These are phyloP conservation scores for Tetratostichococcus sp. DNA, from an alignment of 139 green algal genomes.

Conservation along the genomic window DNA sequence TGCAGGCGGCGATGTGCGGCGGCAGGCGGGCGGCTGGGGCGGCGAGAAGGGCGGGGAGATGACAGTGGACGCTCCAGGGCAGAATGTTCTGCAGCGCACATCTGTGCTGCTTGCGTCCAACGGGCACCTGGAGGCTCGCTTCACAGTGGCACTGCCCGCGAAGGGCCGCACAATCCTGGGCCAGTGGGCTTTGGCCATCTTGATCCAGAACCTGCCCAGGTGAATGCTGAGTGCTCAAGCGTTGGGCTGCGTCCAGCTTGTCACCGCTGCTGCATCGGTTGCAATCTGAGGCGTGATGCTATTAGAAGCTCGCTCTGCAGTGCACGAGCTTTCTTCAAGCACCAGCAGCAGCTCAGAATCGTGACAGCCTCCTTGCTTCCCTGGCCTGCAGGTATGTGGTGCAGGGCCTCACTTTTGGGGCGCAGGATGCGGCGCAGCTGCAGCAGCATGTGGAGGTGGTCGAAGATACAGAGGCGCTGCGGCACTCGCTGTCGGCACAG, in stretches of 20 bases:
- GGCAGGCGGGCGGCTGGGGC: conserved; percentile 41
- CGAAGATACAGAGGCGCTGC: conserved; percentile 52
- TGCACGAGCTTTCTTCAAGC: too few species aligned
- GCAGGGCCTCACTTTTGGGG: conserved; percentile 24
- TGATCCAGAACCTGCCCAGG: conserved; percentile 44
- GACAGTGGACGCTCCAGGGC: conserved; percentile 48
- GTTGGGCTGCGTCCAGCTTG: too few species aligned
- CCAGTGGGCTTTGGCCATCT: conserved; percentile 39
- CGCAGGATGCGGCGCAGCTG: conserved; percentile 25
- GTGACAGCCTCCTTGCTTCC: neutral
- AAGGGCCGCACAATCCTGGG: conserved; percentile 57
- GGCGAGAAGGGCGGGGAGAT: conserved; percentile 71
- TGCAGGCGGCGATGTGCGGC: conserved; percentile 35
- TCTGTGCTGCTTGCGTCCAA: conserved; percentile 32
- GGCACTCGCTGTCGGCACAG: conserved; percentile 24
- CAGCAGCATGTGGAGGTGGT: conserved; percentile 43
- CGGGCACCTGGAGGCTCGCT: conserved; percentile 55
- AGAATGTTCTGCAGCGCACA: conserved; percentile 63
- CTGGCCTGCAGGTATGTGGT: conserved; percentile 35
- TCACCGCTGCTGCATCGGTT: too few species aligned
- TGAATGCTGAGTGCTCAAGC: neutral
- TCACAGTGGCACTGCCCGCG: conserved; percentile 65
- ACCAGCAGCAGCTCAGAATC: too few species aligned
- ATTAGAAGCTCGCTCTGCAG: too few species aligned
- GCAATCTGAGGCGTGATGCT: too few species aligned